These are phyloP conservation scores for Phytophthora pluvialis DNA, from an alignment of 352 stramenopile genomes.

Conservation along the genomic window DNA sequence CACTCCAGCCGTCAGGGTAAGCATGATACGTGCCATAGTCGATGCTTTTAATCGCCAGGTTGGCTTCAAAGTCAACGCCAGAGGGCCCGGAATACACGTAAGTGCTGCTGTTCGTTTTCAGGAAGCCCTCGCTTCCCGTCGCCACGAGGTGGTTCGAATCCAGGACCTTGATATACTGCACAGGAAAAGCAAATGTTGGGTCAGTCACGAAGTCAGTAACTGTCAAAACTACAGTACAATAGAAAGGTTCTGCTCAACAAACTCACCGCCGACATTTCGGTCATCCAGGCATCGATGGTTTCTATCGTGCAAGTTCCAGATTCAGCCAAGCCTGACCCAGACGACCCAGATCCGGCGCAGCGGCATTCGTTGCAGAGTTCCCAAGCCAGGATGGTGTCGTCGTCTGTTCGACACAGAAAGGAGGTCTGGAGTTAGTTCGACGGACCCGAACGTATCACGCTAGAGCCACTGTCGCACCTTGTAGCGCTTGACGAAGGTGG, in stretches of 20 bases:
- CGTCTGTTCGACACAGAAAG: not conserved
- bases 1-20: slow-evolving; percentile 40
- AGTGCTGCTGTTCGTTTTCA: slow-evolving; percentile 40
- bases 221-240: no score
- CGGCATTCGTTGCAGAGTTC: slow-evolving; percentile 24
- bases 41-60: slow-evolving; percentile 36
- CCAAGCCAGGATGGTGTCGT: slow-evolving; percentile 42
- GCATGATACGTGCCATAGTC: slow-evolving; percentile 41
- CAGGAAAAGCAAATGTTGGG: no score
- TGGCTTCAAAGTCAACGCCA: slow-evolving; percentile 41
- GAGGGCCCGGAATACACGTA: slow-evolving; percentile 40
- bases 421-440: no score
- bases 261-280: slow-evolving; percentile 35
- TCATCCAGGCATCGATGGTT: slow-evolving; percentile 33
- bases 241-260: no score
- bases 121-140: slow-evolving; percentile 36
- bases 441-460: no score
- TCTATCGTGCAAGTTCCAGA: slow-evolving; percentile 32
- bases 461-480: not conserved
- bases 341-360: slow-evolving; percentile 29
- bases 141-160: slow-evolving; percentile 41
- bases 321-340: slow-evolving; percentile 2
- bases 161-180: slow-evolving; percentile 39
- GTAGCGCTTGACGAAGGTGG: slow-evolving; percentile 30
- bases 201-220: no score